Percentiles rank a stretch among this genome's conserved stretches.
Conservation (phyloP, 192 early-diverging fungal genomes). For the Kappamyces sp. region DNA sequence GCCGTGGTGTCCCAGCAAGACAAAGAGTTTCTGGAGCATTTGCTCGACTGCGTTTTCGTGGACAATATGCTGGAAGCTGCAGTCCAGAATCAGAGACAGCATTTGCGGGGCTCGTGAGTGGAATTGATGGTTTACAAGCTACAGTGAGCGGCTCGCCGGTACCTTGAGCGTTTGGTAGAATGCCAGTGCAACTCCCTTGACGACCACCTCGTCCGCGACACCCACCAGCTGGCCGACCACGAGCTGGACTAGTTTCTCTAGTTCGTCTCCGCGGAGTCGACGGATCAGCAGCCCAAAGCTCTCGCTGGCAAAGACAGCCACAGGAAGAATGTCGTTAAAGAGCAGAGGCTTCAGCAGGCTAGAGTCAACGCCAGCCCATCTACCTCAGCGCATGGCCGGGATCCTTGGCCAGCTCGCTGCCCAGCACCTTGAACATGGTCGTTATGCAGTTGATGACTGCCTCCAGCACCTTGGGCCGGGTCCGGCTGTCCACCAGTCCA, state of each 20-base stretch:
- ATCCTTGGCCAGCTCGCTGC: constrained; percentile 61
- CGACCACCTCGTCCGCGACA: constrained; percentile 36
- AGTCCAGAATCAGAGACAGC: constrained; percentile 20
- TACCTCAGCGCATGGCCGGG: constrained; percentile 44
- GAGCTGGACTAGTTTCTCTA: background rate
- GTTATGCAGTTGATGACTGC: constrained; percentile 83
- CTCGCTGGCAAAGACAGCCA: constrained; percentile 86
- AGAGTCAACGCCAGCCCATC: no score
- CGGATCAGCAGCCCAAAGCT: constrained; percentile 85
- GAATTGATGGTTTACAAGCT: constrained; percentile 40
- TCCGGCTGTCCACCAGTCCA: constrained; percentile 55
- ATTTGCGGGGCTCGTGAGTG: constrained; percentile 49
- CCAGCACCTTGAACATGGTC: constrained; percentile 86
- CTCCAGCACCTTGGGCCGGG: constrained; percentile 68
- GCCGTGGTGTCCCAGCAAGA: constrained; percentile 32
- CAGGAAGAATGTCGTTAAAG: constrained; percentile 64
- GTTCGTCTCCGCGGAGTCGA: constrained; percentile 56
- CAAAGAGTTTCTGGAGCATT: constrained; percentile 26
- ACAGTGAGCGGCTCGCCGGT: background rate
- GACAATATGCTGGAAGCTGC: constrained; percentile 11
- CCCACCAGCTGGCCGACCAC: constrained; percentile 6
- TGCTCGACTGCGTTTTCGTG: constrained; percentile 20
- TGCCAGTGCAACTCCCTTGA: constrained; percentile 72
- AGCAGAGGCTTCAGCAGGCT: constrained; percentile 71
- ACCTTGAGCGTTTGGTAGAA: constrained; percentile 79